Percentiles rank a stretch among this genome's conserved stretches.
Conservation (phyloP, 257 asterid genomes). For the Parsonsia alboflavescens region DNA sequence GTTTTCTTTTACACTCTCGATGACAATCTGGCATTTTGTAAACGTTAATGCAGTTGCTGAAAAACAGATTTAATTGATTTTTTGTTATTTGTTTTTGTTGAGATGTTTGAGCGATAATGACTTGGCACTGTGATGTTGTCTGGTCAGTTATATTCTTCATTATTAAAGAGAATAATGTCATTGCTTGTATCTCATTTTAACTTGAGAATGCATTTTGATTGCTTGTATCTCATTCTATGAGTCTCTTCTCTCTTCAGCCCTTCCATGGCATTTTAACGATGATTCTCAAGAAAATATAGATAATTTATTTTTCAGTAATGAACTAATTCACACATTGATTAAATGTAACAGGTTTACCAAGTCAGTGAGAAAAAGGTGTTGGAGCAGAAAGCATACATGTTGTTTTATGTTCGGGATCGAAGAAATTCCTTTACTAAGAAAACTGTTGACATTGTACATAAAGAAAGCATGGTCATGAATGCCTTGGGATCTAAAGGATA, state of each 20-base stretch:
- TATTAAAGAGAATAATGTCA: not conserved
- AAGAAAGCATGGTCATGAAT: constrained; percentile 38
- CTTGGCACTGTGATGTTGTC: not conserved
- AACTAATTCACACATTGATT: constrained; percentile 5
- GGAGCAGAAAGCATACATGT: constrained; percentile 94
- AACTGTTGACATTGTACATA: constrained; percentile 34
- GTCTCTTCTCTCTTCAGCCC: not conserved
- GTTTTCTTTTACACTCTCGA: too few relatives aligned
- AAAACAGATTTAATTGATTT: too few relatives aligned
- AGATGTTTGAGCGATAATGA: not conserved
- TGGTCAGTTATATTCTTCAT: not conserved
- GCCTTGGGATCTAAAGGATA: constrained; percentile 37
- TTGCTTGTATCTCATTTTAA: not conserved
- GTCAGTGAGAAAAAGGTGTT: constrained; percentile 76
- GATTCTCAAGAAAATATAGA: not conserved
- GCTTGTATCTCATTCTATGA: not conserved
- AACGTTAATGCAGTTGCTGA: too few relatives aligned
- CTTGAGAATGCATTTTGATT: not conserved
- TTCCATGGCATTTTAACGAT: not conserved
- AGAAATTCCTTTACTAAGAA: constrained; percentile 38
- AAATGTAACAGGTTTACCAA: constrained; percentile 64
- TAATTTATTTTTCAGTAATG: not conserved
- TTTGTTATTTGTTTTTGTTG: not conserved
- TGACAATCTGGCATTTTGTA: too few relatives aligned
- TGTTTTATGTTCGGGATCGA: constrained; percentile 84